Percentiles rank a stretch among this genome's conserved stretches.
Evolutionary conservation across 176 grass and related monocot genomes (phyloP).

Genomic region (Eragrostis nindensis): DNA sequence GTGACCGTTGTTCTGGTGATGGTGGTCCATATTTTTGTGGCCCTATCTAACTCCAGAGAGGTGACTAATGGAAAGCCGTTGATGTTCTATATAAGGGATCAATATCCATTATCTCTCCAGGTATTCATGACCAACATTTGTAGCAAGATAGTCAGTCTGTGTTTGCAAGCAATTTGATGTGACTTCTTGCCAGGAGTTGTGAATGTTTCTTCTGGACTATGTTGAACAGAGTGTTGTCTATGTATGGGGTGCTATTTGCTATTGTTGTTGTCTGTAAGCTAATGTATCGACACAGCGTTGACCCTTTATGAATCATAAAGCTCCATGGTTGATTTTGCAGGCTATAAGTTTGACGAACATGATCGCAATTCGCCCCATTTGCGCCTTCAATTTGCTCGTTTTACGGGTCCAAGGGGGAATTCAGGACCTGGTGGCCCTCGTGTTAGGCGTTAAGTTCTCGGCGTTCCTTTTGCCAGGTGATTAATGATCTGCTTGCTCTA

Average conservation of each 20-base stretch:
- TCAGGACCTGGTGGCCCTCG: constrained; percentile 67
- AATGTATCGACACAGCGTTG: background rate
- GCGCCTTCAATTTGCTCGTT: constrained; percentile 78
- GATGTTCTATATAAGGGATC: background rate
- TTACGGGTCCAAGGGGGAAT: constrained; percentile 66
- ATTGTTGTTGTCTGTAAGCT: constrained; percentile 1
- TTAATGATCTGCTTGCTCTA: constrained; percentile 17
- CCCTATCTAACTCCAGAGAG: background rate
- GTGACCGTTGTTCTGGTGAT: background rate
- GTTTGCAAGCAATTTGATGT: background rate
- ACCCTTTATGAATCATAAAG: constrained; percentile 30
- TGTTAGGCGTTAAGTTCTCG: constrained; percentile 62
- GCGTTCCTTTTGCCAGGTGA: constrained; percentile 50
- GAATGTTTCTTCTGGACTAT: background rate
- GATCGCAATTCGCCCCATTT: constrained; percentile 73
- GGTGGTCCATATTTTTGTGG: background rate
- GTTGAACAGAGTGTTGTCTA: background rate
- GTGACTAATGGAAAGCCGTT: background rate
- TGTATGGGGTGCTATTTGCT: background rate
- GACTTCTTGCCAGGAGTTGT: background rate
- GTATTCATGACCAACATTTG: background rate
- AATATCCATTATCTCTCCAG: background rate
- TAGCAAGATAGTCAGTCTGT: background rate
- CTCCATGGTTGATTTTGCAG: constrained; percentile 64
- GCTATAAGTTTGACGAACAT: constrained; percentile 81